Conservation (phyloP, 805 yeast species). For the Metschnikowia matae region DNA sequence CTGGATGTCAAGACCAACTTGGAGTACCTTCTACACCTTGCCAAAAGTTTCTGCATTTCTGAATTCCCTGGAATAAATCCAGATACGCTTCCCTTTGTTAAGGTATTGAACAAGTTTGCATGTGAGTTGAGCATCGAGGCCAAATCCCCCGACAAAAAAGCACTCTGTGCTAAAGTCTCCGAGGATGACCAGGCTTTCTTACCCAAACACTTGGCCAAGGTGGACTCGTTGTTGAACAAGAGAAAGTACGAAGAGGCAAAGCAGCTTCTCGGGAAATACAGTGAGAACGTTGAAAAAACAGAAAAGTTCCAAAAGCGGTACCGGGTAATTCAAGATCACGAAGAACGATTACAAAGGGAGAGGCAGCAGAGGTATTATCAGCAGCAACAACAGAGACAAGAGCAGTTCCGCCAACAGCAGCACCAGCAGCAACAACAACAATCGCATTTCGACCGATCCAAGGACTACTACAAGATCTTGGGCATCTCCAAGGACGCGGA, state of each 20-base stretch:
- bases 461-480: constrained; percentile 77
- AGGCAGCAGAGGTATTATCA: constrained; percentile 26
- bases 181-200: constrained; percentile 27
- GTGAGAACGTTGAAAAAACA: constrained; percentile 36
- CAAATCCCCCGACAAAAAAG: constrained; percentile 19
- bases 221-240: constrained; percentile 34
- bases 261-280: constrained; percentile 30
- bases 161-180: constrained; percentile 21
- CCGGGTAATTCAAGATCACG: constrained; percentile 29
- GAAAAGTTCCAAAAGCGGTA: constrained; percentile 32
- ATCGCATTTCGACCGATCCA: constrained; percentile 36
- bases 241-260: constrained; percentile 38
- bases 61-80: constrained; percentile 14
- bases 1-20: constrained; percentile 36
- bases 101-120: constrained; percentile 33
- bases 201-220: constrained; percentile 34
- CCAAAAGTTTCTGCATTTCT: constrained; percentile 25
- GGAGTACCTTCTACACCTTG: constrained; percentile 39
- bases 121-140: constrained; percentile 38
- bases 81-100: constrained; percentile 22
- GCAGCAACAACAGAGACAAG: constrained; percentile 33
- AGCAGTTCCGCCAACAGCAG: constrained; percentile 40
- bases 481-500: constrained; percentile 67
- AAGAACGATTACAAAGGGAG: constrained; percentile 18
- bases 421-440: constrained; percentile 33